Base-by-base conservation (phyloP, 306 rosid genomes). In the Quercus cerris region DNA sequence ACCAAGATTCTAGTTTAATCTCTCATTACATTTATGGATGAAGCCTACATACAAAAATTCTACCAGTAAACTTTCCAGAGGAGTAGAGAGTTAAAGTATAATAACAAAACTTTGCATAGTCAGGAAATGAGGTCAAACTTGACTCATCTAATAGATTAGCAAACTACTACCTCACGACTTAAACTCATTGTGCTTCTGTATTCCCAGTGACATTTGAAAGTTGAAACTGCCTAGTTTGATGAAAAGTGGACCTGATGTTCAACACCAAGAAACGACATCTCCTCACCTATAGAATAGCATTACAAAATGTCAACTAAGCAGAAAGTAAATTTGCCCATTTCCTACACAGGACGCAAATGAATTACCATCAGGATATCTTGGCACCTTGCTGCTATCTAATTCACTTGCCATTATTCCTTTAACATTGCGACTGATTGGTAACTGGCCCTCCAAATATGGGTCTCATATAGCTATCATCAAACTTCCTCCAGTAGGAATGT, bases 391-490 rank as follows among this genome's bases (percentile, higher is more conserved):
- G 15, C 33, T 31, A 54, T 22, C 30, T 55, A 15, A 56, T 38
- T 56, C 41, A 46, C 69, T 27, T 33, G 5, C 19, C 72, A 33
- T 59, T 13, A 2, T 51, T 82, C 56, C 18, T 22, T 77, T 85
- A 88, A 85, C 89, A 82, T 12, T 73, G 76, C 11, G 84, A 63
- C 12, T 25, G 81, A 46, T 68, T 49, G 11, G 14, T 19, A 55
- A n/a, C 54, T 31, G 97, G 92, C 49, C 97, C 98, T 6, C 97
- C 97, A 74, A 94, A 94, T 38, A 94, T 31, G 1, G 98, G 98
- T 85, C 98, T 92, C 98, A 94, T 92, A 84, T 87, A 92, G 70
- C 89, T 80, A 83, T 94, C 89, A 83, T 92, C 98, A 67, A 94
- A 94, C 66, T 46, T 91, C 76, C 97, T 94, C 98, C 97, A 92